phyloP scores from a whole-genome alignment of 202 grass and related monocot genomes.

The Eragrostis tef region DNA sequence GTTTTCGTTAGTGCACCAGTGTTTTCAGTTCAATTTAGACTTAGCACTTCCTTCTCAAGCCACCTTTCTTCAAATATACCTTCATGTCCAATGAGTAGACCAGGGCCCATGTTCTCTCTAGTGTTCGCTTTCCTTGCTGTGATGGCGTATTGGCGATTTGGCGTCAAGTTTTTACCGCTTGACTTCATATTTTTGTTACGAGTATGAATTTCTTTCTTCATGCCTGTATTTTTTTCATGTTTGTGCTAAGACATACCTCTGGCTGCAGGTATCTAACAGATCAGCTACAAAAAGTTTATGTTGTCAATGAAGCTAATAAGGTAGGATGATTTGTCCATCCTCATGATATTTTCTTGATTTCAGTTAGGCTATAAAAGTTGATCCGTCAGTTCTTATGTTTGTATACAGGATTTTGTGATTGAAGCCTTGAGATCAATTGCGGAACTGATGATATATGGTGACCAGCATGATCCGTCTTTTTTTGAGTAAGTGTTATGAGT shows the following conservation, averaged over 20 bases:
- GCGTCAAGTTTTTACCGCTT: conserved; percentile 18
- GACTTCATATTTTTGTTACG: neutral
- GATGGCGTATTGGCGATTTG: neutral
- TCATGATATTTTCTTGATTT: conserved; percentile 27
- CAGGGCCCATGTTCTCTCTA: conserved; percentile 4
- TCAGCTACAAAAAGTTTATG: conserved; percentile 86
- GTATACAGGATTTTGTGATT: conserved; percentile 91
- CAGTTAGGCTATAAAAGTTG: conserved; percentile 33
- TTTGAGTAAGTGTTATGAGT: conserved; percentile 95
- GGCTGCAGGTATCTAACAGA: conserved; percentile 90
- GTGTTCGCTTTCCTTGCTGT: neutral
- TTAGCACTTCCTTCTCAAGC: neutral
- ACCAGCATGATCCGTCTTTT: conserved; percentile 84
- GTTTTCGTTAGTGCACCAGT: no score
- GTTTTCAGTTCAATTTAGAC: no score
- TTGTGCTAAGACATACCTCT: conserved; percentile 36
- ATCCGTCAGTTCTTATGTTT: conserved; percentile 34
- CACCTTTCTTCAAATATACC: neutral
- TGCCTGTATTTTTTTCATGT: conserved; percentile 1
- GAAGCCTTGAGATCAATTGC: conserved; percentile 97
- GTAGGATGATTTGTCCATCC: conserved; percentile 46
- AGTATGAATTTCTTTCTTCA: conserved; percentile 1
- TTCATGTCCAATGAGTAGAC: neutral
- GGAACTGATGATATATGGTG: conserved; percentile 94
- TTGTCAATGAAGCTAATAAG: conserved; percentile 93